Evolutionary conservation across 805 yeast genomes (phyloP).

Genomic region (Candida ipomoeae): DNA sequence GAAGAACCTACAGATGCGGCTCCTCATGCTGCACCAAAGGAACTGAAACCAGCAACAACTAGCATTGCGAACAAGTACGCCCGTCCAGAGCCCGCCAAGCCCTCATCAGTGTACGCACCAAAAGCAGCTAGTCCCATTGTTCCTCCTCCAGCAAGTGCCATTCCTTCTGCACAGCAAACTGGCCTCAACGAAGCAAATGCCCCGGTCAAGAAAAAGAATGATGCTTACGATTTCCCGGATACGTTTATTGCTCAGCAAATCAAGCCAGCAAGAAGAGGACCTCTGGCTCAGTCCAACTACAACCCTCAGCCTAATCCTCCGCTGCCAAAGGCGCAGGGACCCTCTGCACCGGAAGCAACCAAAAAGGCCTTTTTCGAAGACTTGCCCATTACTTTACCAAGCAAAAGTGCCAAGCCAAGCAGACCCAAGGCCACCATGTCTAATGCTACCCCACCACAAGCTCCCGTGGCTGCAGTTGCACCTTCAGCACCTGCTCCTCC

Average conservation of each 20-base stretch:
- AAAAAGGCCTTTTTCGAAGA: slow-evolving; percentile 56
- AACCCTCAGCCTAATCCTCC: neutral
- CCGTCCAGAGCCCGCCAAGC: neutral
- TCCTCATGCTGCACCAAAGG: neutral
- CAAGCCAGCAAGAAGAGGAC: slow-evolving; percentile 37
- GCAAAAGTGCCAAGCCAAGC: neutral
- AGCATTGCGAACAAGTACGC: slow-evolving; percentile 2
- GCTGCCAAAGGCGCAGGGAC: neutral
- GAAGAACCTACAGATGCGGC: slow-evolving; percentile 6
- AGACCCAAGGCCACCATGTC: neutral
- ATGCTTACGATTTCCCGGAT: slow-evolving; percentile 73
- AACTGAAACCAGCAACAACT: slow-evolving; percentile 5
- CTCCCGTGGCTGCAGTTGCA: slow-evolving; percentile 8
- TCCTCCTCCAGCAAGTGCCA: slow-evolving; percentile 8
- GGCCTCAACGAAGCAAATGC: neutral
- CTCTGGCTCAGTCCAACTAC: slow-evolving; percentile 6
- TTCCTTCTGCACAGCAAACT: neutral
- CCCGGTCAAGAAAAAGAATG: slow-evolving; percentile 46
- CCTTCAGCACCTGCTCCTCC: slow-evolving; percentile 17
- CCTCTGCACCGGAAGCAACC: neutral
- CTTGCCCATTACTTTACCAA: slow-evolving; percentile 42
- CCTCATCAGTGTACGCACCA: neutral
- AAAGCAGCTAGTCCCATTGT: slow-evolving; percentile 2
- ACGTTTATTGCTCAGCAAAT: slow-evolving; percentile 43
- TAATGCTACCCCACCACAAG: slow-evolving; percentile 2